Evolutionary conservation across 2,329 filamentous ascomycete species (phyloP).

Genomic region (Scytalidium sp.): DNA sequence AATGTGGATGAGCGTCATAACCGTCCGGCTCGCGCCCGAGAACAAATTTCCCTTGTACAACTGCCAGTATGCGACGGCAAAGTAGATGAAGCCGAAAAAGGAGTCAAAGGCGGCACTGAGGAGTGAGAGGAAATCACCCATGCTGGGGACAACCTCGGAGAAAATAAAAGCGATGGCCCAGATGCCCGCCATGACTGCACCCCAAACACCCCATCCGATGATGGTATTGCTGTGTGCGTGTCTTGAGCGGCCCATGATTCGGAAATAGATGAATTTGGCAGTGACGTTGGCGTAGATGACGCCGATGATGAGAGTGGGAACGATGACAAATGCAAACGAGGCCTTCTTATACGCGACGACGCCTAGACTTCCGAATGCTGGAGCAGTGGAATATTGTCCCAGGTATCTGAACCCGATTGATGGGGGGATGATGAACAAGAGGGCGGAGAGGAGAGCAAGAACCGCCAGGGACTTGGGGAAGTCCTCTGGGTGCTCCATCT

Average conservation of each 20-base stretch:
- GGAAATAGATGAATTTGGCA: constrained; percentile 43
- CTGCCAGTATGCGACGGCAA: constrained; percentile 46
- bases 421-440: constrained; percentile 47
- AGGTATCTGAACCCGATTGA: constrained; percentile 46
- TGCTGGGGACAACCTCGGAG: constrained; percentile 44
- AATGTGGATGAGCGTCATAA: constrained; percentile 42
- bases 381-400: constrained; percentile 46
- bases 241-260: constrained; percentile 38
- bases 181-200: constrained; percentile 36
- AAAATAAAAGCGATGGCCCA: constrained; percentile 44
- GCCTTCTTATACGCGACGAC: constrained; percentile 42
- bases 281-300: constrained; percentile 47
- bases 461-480: constrained; percentile 48
- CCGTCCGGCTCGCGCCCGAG: constrained; percentile 26
- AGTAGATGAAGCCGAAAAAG: constrained; percentile 50
- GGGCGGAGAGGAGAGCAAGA: constrained; percentile 37
- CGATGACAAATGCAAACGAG: constrained; percentile 48
- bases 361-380: constrained; percentile 45
- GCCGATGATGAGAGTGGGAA: constrained; percentile 45
- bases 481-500: constrained; percentile 47
- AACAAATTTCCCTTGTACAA: constrained; percentile 39
- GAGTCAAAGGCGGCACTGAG: constrained; percentile 45
- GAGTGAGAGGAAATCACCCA: constrained; percentile 47
- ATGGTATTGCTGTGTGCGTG: constrained; percentile 45
- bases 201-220: constrained; percentile 45